Percentiles rank a stretch among this genome's conserved stretches.
These are phyloP conservation scores for Cercophora newfieldiana DNA, from an alignment of 495 filamentous ascomycete genomes.

Conservation along the genomic window DNA sequence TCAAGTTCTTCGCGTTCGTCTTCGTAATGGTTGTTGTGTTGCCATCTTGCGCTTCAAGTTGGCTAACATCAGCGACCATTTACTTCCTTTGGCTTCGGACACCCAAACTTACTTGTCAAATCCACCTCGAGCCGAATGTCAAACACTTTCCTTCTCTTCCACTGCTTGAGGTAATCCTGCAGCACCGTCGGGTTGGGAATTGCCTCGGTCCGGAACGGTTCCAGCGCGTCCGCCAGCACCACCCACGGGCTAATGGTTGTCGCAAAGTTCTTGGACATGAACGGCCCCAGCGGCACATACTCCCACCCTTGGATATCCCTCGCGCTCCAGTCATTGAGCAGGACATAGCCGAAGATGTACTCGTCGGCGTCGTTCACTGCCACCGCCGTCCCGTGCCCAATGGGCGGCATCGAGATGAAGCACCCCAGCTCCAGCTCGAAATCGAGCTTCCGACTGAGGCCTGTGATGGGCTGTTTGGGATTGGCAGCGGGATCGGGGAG, in stretches of 20 bases:
- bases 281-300: conserved; percentile 81
- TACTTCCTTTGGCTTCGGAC: neutral
- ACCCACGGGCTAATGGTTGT: conserved; percentile 89
- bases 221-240: conserved; percentile 78
- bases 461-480: conserved; percentile 59
- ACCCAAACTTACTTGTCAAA: conserved; percentile 60
- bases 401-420: conserved; percentile 70
- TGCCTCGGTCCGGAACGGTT: conserved; percentile 58
- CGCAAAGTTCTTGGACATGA: conserved; percentile 93
- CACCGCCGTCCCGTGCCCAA: conserved; percentile 65
- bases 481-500: conserved; percentile 62
- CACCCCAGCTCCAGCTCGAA: conserved; percentile 87
- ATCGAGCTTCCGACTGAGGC: conserved; percentile 68
- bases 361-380: conserved; percentile 65
- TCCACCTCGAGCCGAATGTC: conserved; percentile 77
- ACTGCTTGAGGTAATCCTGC: conserved; percentile 71
- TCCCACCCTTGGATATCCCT: conserved; percentile 92
- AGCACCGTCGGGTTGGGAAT: conserved; percentile 64
- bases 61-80: neutral
- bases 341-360: conserved; percentile 79
- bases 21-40: conserved; percentile 63
- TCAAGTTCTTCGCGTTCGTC: conserved; percentile 68
- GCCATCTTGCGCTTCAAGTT: conserved; percentile 54
- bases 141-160: conserved; percentile 61
- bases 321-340: conserved; percentile 95